Conservation (phyloP, 176 grass and related monocot species). For the Bromus sterilis region DNA sequence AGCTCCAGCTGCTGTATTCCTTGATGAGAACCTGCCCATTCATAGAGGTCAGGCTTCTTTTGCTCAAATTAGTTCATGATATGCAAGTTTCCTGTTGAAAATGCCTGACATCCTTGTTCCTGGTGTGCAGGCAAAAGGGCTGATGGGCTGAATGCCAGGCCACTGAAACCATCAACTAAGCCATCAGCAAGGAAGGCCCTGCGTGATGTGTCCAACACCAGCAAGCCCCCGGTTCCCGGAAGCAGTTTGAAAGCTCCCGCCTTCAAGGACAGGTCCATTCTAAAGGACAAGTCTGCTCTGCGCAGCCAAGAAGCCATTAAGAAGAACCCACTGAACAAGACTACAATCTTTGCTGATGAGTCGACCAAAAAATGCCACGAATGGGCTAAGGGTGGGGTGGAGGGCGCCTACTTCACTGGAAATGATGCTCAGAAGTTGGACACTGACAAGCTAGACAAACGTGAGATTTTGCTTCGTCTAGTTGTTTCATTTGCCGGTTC, state of each 20-base stretch:
- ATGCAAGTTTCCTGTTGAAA: neutral
- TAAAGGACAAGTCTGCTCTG: constrained; percentile 29
- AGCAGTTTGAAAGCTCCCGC: constrained; percentile 1
- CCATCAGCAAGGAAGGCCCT: constrained; percentile 40
- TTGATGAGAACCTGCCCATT: constrained; percentile 43
- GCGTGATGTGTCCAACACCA: constrained; percentile 45
- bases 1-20: constrained; percentile 25
- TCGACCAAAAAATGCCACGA: constrained; percentile 43
- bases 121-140: constrained; percentile 37
- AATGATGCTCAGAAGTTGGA: constrained; percentile 45
- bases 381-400: constrained; percentile 63
- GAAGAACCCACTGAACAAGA: constrained; percentile 22
- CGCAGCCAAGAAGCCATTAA: constrained; percentile 18
- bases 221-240: constrained; percentile 23
- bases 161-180: constrained; percentile 48
- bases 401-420: constrained; percentile 38
- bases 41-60: constrained; percentile 26
- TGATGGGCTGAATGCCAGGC: constrained; percentile 31
- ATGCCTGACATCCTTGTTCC: neutral
- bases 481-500: constrained; percentile 1
- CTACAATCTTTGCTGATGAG: constrained; percentile 35
- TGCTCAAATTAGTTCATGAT: neutral
- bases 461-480: constrained; percentile 20
- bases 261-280: constrained; percentile 35
- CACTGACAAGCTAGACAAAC: constrained; percentile 32